phyloP scores from a whole-genome alignment of 129 eudicot genomes.

The Flaveria bidentis region DNA sequence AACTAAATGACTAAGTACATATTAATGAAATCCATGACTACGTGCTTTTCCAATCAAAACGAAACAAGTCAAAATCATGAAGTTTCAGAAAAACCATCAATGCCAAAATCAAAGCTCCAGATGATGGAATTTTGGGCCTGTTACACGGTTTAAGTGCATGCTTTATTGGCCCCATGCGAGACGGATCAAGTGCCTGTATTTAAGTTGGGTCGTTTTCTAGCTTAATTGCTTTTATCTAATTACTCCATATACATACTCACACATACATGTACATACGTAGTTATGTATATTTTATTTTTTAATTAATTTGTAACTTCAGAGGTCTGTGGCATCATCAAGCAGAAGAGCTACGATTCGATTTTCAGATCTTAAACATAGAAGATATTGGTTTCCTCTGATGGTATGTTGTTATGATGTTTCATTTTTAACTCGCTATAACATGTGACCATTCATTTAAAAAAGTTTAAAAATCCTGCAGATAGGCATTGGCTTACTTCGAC shows the following conservation, averaged over 20 bases:
- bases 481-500: constrained; percentile 77
- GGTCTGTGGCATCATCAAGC: constrained; percentile 72
- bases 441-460: neutral
- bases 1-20: no score
- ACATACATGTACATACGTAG: neutral
- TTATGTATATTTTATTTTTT: neutral
- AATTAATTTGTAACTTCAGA: constrained; percentile 24
- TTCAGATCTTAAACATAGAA: constrained; percentile 74
- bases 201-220: no score
- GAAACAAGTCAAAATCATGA: no score
- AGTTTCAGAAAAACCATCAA: neutral
- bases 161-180: no score
- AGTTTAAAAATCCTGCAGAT: constrained; percentile 53
- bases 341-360: constrained; percentile 73
- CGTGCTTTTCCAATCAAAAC: neutral
- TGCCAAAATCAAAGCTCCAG: neutral
- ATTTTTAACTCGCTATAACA: neutral
- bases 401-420: constrained; percentile 38
- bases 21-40: neutral
- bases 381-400: constrained; percentile 94
- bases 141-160: no score
- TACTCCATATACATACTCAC: neutral
- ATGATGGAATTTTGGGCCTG: neutral
- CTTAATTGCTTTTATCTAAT: no score
- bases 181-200: no score